Conservation (phyloP, 2,329 filamentous ascomycete species). For the Gremmenia infestans region DNA sequence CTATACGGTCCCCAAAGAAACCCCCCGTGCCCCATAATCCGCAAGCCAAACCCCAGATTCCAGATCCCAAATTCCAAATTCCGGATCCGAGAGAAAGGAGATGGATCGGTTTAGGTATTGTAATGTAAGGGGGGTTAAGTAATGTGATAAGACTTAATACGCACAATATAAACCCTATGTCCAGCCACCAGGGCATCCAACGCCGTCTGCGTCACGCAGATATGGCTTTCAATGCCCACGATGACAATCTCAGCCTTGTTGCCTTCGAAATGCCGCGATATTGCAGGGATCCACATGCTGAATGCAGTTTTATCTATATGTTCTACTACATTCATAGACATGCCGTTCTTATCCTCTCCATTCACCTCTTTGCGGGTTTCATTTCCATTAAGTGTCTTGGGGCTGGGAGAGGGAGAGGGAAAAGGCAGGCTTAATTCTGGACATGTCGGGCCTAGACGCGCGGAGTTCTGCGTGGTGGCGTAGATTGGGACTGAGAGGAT, state of each 20-base stretch:
- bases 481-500: conserved; percentile 72
- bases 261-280: conserved; percentile 41
- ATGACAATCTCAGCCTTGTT: conserved; percentile 60
- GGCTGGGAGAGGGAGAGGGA: conserved; percentile 35
- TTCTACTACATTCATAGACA: conserved; percentile 37
- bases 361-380: no score
- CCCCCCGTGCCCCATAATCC: no score
- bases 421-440: conserved; percentile 49
- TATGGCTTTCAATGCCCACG: conserved; percentile 88
- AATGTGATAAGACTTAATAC: no score
- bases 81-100: no score
- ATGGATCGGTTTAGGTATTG: no score
- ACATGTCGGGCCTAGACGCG: conserved; percentile 76
- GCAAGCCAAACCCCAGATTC: no score
- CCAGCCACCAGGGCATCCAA: conserved; percentile 72
- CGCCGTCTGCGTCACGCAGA: conserved; percentile 90
- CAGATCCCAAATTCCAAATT: no score
- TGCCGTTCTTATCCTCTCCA: no score
- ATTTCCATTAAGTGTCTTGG: conserved; percentile 11
- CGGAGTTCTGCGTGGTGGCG: conserved; percentile 78
- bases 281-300: conserved; percentile 74
- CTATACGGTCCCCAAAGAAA: no score
- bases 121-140: no score
- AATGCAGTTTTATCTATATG: conserved; percentile 84
- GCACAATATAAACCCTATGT: conserved; percentile 69